phyloP scores from a whole-genome alignment of 257 asterid species.

The Lithospermum erythrorhizon region DNA sequence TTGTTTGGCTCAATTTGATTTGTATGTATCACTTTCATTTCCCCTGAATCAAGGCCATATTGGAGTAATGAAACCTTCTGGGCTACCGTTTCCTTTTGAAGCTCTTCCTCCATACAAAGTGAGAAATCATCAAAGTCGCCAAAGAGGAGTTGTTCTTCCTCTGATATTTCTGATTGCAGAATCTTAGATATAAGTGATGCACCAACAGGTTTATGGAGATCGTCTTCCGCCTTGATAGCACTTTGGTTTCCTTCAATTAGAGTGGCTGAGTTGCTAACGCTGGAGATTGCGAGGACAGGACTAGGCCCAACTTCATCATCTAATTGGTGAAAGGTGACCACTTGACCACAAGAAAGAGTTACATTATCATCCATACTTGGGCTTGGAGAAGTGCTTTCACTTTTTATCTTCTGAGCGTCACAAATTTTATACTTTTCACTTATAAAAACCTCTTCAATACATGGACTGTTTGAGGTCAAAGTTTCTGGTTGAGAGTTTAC shows the following conservation, averaged over 20 bases:
- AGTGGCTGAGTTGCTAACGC: slow-evolving; percentile 18
- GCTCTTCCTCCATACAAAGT: slow-evolving; percentile 9
- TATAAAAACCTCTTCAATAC: slow-evolving; percentile 13
- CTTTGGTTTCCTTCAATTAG: slow-evolving; percentile 12
- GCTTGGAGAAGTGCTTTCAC: slow-evolving; percentile 12
- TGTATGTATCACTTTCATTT: slow-evolving; percentile 11
- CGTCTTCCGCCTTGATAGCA: slow-evolving; percentile 9
- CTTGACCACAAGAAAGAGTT: slow-evolving; percentile 25
- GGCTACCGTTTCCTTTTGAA: no score
- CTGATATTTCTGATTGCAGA: slow-evolving; percentile 28
- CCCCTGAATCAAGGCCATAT: slow-evolving; percentile 13
- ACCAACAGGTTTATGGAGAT: slow-evolving; percentile 14
- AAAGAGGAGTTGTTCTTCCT: slow-evolving; percentile 46
- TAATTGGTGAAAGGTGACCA: slow-evolving; percentile 22
- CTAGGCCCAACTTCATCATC: slow-evolving; percentile 20
- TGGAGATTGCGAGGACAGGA: slow-evolving; percentile 19
- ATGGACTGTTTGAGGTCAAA: background rate
- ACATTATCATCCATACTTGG: slow-evolving; percentile 20
- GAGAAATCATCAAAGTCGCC: slow-evolving; percentile 24
- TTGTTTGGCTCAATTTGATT: slow-evolving; percentile 19
- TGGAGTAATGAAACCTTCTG: background rate
- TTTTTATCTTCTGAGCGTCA: slow-evolving; percentile 18
- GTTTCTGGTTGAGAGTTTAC: slow-evolving; percentile 20
- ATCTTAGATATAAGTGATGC: slow-evolving; percentile 16
- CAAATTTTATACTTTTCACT: slow-evolving; percentile 1